Conservation (phyloP, 2,329 filamentous ascomycete species). For the Plenodomus lindquistii region DNA sequence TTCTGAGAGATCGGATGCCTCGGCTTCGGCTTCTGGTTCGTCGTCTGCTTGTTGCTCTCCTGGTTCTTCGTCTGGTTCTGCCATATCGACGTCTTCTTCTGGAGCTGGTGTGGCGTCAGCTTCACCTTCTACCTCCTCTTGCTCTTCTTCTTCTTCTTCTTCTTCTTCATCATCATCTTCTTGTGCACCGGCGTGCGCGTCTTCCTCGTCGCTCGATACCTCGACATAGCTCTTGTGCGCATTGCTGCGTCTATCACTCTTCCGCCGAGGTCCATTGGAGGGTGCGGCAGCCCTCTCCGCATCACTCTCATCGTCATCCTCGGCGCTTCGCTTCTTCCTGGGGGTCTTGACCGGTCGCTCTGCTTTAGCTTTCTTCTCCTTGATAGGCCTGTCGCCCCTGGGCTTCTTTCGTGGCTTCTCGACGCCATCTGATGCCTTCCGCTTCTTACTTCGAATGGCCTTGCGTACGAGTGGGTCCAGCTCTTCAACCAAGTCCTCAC, state of each 20-base stretch:
- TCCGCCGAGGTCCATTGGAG: conserved; percentile 49
- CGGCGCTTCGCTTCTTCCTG: conserved; percentile 38
- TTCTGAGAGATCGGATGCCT: conserved; percentile 17
- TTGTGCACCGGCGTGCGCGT: conserved; percentile 32
- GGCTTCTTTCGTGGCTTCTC: conserved; percentile 42
- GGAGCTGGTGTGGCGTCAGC: conserved; percentile 17
- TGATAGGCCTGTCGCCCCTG: conserved; percentile 33
- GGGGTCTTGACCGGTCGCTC: conserved; percentile 43
- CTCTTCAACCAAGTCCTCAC: conserved; percentile 72
- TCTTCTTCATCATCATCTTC: conserved; percentile 15
- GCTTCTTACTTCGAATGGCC: conserved; percentile 64
- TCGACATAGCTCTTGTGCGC: conserved; percentile 52
- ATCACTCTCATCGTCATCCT: conserved; percentile 41
- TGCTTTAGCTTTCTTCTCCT: conserved; percentile 36
- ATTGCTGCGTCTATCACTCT: conserved; percentile 45
- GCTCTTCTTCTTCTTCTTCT: conserved; percentile 19
- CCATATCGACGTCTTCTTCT: conserved; percentile 38
- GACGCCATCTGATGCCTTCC: conserved; percentile 34
- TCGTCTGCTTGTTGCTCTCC: conserved; percentile 9
- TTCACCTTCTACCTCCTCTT: conserved; percentile 18
- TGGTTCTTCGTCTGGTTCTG: conserved; percentile 14
- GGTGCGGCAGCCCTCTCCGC: conserved; percentile 25
- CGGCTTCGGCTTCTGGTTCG: conserved; percentile 11
- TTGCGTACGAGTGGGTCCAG: conserved; percentile 77
- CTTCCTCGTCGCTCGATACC: conserved; percentile 49